Conservation (phyloP, 805 yeast genomes). For the Wickerhamomyces sydowiorum region DNA sequence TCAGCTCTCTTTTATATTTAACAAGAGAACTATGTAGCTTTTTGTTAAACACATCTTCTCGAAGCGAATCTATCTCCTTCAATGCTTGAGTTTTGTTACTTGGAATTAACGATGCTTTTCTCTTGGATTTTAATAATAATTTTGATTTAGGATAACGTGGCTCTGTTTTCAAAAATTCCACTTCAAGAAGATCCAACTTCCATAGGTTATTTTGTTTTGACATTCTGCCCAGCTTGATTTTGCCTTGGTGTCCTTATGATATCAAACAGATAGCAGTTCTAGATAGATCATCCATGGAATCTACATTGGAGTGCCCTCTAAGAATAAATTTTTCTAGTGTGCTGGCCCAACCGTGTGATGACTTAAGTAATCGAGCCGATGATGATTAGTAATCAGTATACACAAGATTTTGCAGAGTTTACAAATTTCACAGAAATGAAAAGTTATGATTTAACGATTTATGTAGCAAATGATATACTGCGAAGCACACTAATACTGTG, state of each 20-base stretch:
- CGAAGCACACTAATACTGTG: neutral
- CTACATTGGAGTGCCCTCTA: no score
- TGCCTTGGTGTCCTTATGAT: no score
- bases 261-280: no score
- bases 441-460: neutral
- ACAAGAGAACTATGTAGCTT: constrained; percentile 42
- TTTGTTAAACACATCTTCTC: constrained; percentile 38
- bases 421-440: neutral
- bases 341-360: neutral
- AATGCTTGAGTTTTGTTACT: constrained; percentile 36
- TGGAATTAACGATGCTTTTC: constrained; percentile 31
- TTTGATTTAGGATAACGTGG: constrained; percentile 47
- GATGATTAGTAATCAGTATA: no score
- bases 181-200: constrained; percentile 53
- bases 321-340: neutral
- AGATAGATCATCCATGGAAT: no score
- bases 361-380: neutral
- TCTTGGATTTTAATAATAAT: constrained; percentile 32
- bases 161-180: constrained; percentile 34
- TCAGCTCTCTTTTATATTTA: constrained; percentile 35
- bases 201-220: constrained; percentile 37
- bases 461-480: neutral
- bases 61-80: constrained; percentile 37
- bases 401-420: neutral
- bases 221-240: constrained; percentile 13